phyloP scores from a whole-genome alignment of 1,139 yeast genomes.

The Pneumocystis jirovecii region DNA sequence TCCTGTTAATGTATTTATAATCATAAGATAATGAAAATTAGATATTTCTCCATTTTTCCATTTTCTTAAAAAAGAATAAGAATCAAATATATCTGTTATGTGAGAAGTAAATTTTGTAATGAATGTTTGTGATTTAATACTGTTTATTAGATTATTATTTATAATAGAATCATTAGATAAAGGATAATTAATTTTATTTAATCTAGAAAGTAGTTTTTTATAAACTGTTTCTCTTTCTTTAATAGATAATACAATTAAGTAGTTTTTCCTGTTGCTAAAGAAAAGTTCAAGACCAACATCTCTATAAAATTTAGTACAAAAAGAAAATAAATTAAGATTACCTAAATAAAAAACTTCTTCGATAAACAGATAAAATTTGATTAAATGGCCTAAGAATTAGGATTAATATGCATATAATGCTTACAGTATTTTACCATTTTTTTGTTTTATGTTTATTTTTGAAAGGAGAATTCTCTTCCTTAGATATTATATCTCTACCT shows the following conservation, averaged over 20 bases:
- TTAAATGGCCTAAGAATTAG: conserved; percentile 36
- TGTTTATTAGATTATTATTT: neutral
- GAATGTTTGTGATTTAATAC: neutral
- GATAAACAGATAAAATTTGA: conserved; percentile 47
- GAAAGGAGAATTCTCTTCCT: neutral
- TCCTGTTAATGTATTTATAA: conserved; percentile 69
- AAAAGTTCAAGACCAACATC: conserved; percentile 69
- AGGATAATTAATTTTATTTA: neutral
- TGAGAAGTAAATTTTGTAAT: neutral
- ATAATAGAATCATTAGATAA: neutral
- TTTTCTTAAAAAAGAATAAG: conserved; percentile 39
- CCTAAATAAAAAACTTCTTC: conserved; percentile 49
- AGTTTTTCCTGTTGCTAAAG: conserved; percentile 55
- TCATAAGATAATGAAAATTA: conserved; percentile 64
- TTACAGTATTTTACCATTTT: conserved; percentile 1
- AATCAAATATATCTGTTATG: neutral
- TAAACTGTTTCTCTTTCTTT: conserved; percentile 43
- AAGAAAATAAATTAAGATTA: neutral
- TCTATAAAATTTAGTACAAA: conserved; percentile 20
- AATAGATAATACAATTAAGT: conserved; percentile 42
- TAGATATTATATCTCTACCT: conserved; percentile 20
- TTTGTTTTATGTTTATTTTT: neutral
- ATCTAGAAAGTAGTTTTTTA: conserved; percentile 25
- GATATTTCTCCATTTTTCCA: conserved; percentile 70
- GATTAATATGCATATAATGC: conserved; percentile 12